phyloP scores from a whole-genome alignment of 352 stramenopile genomes.

The Peronospora farinosa region DNA sequence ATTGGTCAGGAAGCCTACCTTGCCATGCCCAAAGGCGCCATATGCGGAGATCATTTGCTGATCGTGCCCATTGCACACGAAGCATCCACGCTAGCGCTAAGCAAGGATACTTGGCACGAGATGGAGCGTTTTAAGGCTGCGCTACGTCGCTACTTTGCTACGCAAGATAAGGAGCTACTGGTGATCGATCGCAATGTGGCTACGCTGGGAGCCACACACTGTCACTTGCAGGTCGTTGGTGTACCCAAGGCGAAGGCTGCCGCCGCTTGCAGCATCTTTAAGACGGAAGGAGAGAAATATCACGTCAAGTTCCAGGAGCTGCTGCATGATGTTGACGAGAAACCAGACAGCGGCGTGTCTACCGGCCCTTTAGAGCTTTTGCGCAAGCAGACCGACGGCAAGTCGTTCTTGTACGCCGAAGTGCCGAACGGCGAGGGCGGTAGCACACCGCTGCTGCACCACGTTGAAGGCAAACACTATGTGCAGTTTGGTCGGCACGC shows the following conservation, averaged over 20 bases:
- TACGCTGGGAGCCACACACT: constrained; percentile 65
- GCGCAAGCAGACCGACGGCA: constrained; percentile 29
- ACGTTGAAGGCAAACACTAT: constrained; percentile 73
- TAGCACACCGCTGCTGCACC: constrained; percentile 42
- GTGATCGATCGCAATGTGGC: constrained; percentile 76
- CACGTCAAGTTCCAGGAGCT: constrained; percentile 62
- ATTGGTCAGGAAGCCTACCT: constrained; percentile 77
- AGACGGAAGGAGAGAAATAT: constrained; percentile 66
- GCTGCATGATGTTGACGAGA: constrained; percentile 7
- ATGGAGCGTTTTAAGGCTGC: constrained; percentile 64
- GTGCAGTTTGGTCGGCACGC: constrained; percentile 78
- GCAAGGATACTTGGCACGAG: constrained; percentile 34
- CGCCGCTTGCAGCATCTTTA: constrained; percentile 39
- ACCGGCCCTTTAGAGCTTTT: constrained; percentile 35
- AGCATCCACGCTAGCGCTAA: constrained; percentile 48
- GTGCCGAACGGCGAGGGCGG: constrained; percentile 42
- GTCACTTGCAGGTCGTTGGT: constrained; percentile 66
- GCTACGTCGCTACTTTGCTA: constrained; percentile 53
- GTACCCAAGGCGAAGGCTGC: constrained; percentile 45
- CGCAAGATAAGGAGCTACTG: constrained; percentile 63
- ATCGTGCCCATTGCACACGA: constrained; percentile 79
- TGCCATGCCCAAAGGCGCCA: constrained; percentile 74
- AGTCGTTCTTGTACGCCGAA: constrained; percentile 63
- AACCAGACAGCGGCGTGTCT: constrained; percentile 5
- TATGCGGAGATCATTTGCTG: constrained; percentile 66